Conservation (phyloP, 2,329 filamentous ascomycete genomes). For the Microdochium paspali region DNA sequence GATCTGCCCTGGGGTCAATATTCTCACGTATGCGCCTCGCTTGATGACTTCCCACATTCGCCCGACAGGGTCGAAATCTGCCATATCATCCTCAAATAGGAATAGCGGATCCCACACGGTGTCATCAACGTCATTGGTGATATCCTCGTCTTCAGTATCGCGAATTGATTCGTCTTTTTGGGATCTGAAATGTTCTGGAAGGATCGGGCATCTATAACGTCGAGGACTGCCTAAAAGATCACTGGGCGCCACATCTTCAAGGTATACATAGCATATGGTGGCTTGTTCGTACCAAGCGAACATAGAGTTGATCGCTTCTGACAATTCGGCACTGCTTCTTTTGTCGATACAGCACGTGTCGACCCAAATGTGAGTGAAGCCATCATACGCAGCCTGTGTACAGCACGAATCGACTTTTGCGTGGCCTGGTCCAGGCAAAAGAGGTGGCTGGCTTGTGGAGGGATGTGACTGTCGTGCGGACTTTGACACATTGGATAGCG, state of each 20-base stretch:
- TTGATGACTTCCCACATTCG: neutral
- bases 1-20: neutral
- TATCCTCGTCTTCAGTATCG: too few relatives aligned
- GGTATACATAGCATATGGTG: neutral
- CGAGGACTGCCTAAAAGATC: neutral
- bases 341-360: conserved; percentile 1
- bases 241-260: neutral
- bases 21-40: neutral
- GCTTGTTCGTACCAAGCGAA: neutral
- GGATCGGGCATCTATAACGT: neutral
- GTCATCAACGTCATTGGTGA: too few relatives aligned
- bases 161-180: too few relatives aligned
- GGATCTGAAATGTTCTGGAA: too few relatives aligned
- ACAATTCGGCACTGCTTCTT: neutral
- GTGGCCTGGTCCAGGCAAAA: neutral
- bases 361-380: conserved; percentile 13
- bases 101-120: too few relatives aligned
- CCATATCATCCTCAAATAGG: too few relatives aligned
- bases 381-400: neutral
- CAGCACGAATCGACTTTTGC: neutral
- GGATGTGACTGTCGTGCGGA: neutral
- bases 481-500: neutral
- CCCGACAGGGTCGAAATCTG: too few relatives aligned
- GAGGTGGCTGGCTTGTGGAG: neutral
- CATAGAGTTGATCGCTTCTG: too few relatives aligned